Percentiles rank a stretch among this genome's conserved stretches.
These are phyloP conservation scores for Bodo saltans DNA, from an alignment of 78 protist species.

Conservation along the genomic window DNA sequence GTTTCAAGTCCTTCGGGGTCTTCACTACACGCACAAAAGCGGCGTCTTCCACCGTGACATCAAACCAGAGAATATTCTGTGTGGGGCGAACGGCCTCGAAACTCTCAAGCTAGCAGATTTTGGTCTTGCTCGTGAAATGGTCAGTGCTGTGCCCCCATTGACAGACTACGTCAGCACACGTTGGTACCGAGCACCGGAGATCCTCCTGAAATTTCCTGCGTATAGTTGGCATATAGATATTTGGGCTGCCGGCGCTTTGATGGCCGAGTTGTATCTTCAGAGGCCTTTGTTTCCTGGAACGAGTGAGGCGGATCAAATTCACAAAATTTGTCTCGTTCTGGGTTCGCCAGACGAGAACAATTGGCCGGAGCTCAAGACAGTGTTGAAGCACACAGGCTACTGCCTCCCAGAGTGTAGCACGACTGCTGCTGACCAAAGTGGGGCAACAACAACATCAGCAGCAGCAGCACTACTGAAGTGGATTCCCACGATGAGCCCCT, in stretches of 20 bases:
- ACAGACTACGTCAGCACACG: conserved; percentile 90
- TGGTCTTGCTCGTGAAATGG: conserved; percentile 75
- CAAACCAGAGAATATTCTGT: conserved; percentile 85
- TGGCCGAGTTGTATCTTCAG: conserved; percentile 57
- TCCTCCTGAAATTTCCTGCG: conserved; percentile 74
- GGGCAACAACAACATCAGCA: too few species aligned
- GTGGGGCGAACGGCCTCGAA: conserved; percentile 46
- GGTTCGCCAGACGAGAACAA: too few species aligned
- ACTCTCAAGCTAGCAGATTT: conserved; percentile 79
- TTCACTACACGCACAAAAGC: conserved; percentile 75
- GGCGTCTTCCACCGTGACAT: conserved; percentile 86
- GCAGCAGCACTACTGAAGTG: too few species aligned
- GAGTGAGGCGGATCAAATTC: too few species aligned
- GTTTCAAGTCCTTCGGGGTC: conserved; percentile 69
- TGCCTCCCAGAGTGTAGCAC: too few species aligned
- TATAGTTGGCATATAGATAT: conserved; percentile 83
- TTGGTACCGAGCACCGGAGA: conserved; percentile 88
- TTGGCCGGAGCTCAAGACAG: too few species aligned
- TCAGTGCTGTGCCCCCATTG: conserved; percentile 75
- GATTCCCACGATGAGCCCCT: too few species aligned
- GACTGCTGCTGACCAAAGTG: too few species aligned
- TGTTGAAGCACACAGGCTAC: too few species aligned
- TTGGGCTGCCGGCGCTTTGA: conserved; percentile 72
- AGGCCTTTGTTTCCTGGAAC: conserved; percentile 87
- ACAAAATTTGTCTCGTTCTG: too few species aligned